These are phyloP conservation scores for Xylaria intraflava DNA, from an alignment of 495 filamentous ascomycete genomes.

Conservation along the genomic window DNA sequence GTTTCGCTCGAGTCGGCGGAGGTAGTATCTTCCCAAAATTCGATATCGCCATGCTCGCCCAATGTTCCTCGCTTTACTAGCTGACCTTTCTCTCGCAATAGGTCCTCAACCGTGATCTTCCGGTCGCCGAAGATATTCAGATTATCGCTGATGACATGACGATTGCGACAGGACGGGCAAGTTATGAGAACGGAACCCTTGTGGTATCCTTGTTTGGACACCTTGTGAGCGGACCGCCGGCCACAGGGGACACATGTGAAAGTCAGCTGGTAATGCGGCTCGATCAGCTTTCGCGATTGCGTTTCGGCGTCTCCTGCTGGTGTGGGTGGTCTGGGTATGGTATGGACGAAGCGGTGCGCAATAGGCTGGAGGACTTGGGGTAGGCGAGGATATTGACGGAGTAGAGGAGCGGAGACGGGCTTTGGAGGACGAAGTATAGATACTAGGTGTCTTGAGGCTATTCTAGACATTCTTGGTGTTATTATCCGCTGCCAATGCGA, in stretches of 20 bases:
- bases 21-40: constrained; percentile 41
- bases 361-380: constrained; percentile 14
- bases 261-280: constrained; percentile 72
- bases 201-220: constrained; percentile 93
- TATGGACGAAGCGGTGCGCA: constrained; percentile 25
- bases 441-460: constrained; percentile 11
- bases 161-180: constrained; percentile 74
- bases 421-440: constrained; percentile 5
- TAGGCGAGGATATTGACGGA: constrained; percentile 13
- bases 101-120: constrained; percentile 61
- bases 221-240: constrained; percentile 62
- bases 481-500: not conserved
- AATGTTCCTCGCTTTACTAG: constrained; percentile 56
- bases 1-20: not conserved
- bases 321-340: constrained; percentile 31
- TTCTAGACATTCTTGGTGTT: constrained; percentile 9
- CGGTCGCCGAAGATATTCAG: constrained; percentile 68
- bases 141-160: constrained; percentile 91
- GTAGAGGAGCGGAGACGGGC: constrained; percentile 7
- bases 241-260: constrained; percentile 91
- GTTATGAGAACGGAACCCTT: constrained; percentile 78
- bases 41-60: constrained; percentile 52
- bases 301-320: constrained; percentile 16
- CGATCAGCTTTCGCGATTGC: constrained; percentile 19
- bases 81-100: constrained; percentile 59